These are phyloP conservation scores for Eimeria falciformis DNA, from an alignment of 169 alveolate species.

Conservation along the genomic window DNA sequence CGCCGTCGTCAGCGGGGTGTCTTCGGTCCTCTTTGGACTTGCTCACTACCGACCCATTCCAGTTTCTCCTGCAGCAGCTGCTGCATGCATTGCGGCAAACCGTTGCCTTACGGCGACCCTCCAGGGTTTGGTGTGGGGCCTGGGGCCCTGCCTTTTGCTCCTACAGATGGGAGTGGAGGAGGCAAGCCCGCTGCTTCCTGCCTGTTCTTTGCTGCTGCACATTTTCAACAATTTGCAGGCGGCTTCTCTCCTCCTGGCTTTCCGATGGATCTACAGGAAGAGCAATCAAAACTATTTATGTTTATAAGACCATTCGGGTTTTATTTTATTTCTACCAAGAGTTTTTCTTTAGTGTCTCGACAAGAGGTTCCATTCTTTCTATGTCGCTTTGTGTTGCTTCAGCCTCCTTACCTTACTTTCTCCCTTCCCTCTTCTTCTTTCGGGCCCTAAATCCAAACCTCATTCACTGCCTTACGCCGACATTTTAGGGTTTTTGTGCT, in stretches of 20 bases:
- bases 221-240: constrained; percentile 15
- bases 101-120: constrained; percentile 41
- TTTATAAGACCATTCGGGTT: too few relatives aligned
- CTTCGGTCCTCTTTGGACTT: neutral
- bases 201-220: constrained; percentile 14
- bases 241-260: neutral
- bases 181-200: neutral
- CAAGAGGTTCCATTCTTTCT: too few relatives aligned
- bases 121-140: constrained; percentile 41
- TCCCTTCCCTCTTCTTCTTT: too few relatives aligned
- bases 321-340: too few relatives aligned
- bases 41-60: neutral
- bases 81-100: constrained; percentile 11
- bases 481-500: too few relatives aligned
- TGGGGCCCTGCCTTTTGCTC: constrained; percentile 1
- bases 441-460: too few relatives aligned
- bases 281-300: too few relatives aligned
- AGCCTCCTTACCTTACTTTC: too few relatives aligned
- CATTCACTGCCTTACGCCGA: too few relatives aligned
- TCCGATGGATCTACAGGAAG: neutral
- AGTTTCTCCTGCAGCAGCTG: constrained; percentile 10
- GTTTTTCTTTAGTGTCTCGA: too few relatives aligned
- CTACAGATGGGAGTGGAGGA: neutral
- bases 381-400: too few relatives aligned
- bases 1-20: neutral